Base-by-base conservation (phyloP, 495 filamentous ascomycete species). In the Hypoxylon perforatum region DNA sequence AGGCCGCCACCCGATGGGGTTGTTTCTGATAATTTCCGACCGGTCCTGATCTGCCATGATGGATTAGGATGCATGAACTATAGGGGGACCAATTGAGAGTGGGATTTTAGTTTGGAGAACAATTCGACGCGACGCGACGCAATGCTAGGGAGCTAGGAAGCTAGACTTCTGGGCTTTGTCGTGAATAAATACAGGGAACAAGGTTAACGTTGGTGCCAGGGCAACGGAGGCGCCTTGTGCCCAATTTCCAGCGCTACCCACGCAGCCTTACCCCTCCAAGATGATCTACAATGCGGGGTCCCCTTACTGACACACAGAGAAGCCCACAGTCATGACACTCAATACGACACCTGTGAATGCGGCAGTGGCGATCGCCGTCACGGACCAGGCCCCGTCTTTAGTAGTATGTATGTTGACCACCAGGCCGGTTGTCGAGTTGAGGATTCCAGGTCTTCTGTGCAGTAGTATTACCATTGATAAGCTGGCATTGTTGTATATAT, bases 1-100 rank as follows among this genome's bases (percentile, higher is more conserved):
- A 79, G 71, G 48, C 71, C 70, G 35, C 72, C 76, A 62, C n/a
- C 69, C 71, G 38, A 80, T 76, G 58, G 75, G 73, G 68, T 78
- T 68, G 11, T 67, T 38, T 11, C 12, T 38, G 35, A 38, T 38
- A 69, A 76, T 14, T 75, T 81, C 65, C 81, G 72, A 52, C 42
- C 30, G 57, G 47, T 52, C 28, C 19, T 54, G 62, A 55, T 71
- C 62, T 53, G 58, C 48, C 68, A 74, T 75, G 35, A 70, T 41
- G 47, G 52, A 58, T 58, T 38, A 21, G 65, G 54, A 73, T 35
- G 30, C 30, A 5, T 35, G 11, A 35, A 35, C 5, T 35, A 35
- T 35, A 35, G 30, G 57, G 30, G 30, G 30, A 35, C 11, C 30
- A 35, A 35, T 35, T 35, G 30, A 35, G 30, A 35, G 30, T 35